Base-by-base conservation (phyloP, 768 basidiomycete genomes). In the Cyclocybe cylindracea region DNA sequence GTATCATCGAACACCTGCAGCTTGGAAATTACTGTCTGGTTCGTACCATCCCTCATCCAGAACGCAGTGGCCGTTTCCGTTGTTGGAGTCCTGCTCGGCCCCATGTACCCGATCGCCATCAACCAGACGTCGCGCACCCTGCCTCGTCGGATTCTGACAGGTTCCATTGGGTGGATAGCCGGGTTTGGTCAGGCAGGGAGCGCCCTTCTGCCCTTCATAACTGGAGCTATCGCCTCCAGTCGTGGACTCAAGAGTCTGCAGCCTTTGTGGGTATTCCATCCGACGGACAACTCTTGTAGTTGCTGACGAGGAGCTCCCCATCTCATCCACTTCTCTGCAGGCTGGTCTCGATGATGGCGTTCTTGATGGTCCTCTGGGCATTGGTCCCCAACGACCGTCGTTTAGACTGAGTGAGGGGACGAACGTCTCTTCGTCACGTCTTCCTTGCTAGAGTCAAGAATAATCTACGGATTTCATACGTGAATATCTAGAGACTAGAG, bases 21-120 rank as follows among this genome's bases (percentile, higher is more conserved):
- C 4, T 73, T 91, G 16, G 82, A 89, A 61, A 60, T 90, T 29
- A 59, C 85, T 5, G 70, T 91, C 37, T 91, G 89, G 88, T 73
- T 85, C 29, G 79, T 84, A 0, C 85, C 84, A 18, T 85, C 82
- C 5, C 70, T 90, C 11, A 71, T 88, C 7, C 85, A 80, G 2
- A 76, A 81, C 57, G 88, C 80, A 2, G 73, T 89, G 3, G 81
- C 84, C 0, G 76, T 90, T 18, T 78, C 85, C 2, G 56, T 89
- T 41, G 68, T 89, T 10, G 89, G 89, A 13, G 44, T 89, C 8
- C 66, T 89, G 19, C 72, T 91, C n/a, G 89, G 87, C 0, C 88
- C 87, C 3, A 81, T 90, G 71, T 90, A 85, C 61, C 87, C 86
- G 2, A 79, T 88, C 39, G 75, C 82, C 7, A 84, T 93, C 82